Conservation (phyloP, 139 green algal genomes). For the Trebouxia sp. region DNA sequence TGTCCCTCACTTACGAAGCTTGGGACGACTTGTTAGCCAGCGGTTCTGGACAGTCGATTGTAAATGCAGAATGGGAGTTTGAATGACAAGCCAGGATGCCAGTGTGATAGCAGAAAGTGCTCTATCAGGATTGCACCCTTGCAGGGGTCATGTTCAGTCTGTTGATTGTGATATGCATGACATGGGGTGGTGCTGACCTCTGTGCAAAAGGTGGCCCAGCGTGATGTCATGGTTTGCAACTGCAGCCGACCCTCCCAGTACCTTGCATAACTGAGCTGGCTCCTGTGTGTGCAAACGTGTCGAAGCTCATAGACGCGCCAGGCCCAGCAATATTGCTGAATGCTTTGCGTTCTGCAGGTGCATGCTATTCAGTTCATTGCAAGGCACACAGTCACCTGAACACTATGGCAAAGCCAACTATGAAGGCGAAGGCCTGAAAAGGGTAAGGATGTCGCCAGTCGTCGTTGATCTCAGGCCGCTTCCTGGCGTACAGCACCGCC, state of each 20-base stretch:
- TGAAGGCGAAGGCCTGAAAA: slow-evolving; percentile 15
- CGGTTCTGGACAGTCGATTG: too few relatives aligned
- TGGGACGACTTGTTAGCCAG: too few relatives aligned
- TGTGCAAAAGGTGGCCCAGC: slow-evolving; percentile 21
- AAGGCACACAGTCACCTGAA: neutral
- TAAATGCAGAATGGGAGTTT: too few relatives aligned
- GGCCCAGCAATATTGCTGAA: neutral
- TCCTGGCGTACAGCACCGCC: slow-evolving; percentile 29
- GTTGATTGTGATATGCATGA: slow-evolving; percentile 35
- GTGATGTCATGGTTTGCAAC: slow-evolving; percentile 26
- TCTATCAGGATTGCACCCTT: neutral
- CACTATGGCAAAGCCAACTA: slow-evolving; percentile 22
- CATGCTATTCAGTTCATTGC: neutral
- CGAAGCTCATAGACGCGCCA: slow-evolving; percentile 37
- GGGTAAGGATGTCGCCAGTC: slow-evolving; percentile 25
- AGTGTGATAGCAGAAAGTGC: too few relatives aligned
- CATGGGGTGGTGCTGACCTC: slow-evolving; percentile 27
- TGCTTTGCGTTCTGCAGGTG: neutral
- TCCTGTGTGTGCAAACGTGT: slow-evolving; percentile 32
- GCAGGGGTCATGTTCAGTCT: neutral
- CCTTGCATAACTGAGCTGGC: slow-evolving; percentile 2
- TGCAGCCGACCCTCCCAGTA: slow-evolving; percentile 18
- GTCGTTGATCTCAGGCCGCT: neutral
- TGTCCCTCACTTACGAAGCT: too few relatives aligned
- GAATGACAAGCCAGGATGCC: too few relatives aligned